A percentile compares a stretch with the other conserved stretches of the same genome.
phyloP scores from a whole-genome alignment of 495 filamentous ascomycete species.

The Barbatosphaeria neglecta region DNA sequence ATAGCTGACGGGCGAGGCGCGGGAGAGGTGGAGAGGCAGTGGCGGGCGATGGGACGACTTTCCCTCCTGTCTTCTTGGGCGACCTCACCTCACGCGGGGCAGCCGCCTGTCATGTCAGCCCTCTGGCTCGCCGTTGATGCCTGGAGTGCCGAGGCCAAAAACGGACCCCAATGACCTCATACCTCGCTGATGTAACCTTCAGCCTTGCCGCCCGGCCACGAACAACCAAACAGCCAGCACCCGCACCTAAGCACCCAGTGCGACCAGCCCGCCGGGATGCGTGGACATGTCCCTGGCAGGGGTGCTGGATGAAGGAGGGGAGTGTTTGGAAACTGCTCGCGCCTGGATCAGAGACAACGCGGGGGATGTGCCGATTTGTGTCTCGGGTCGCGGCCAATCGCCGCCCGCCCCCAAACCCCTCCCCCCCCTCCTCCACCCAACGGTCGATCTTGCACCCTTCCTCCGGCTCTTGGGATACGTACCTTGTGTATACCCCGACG shows the following conservation, averaged over 20 bases:
- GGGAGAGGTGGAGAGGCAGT: too few species aligned
- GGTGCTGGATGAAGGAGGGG: too few species aligned
- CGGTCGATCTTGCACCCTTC: too few species aligned
- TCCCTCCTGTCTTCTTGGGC: too few species aligned
- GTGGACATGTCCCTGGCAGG: not conserved
- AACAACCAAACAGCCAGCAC: not conserved
- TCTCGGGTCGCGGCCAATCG: not conserved
- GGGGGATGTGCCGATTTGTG: not conserved
- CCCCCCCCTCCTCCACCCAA: too few species aligned
- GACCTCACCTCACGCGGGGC: too few species aligned
- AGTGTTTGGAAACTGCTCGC: not conserved
- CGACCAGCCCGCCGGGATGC: not conserved
- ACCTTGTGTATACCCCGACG: not conserved
- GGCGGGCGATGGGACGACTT: too few species aligned
- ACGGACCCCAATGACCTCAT: not conserved
- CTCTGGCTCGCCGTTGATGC: not conserved
- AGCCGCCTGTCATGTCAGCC: too few species aligned
- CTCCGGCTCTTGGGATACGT: not conserved
- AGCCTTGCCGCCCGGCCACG: not conserved
- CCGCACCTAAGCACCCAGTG: too few species aligned
- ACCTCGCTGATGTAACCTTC: too few species aligned
- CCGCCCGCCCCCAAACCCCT: not conserved
- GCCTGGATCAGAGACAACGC: not conserved
- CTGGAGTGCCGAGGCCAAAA: not conserved
- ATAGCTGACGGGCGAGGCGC: too few species aligned